These are phyloP conservation scores for Colletotrichum sp. DNA, from an alignment of 2,329 filamentous ascomycete genomes.

Conservation along the genomic window DNA sequence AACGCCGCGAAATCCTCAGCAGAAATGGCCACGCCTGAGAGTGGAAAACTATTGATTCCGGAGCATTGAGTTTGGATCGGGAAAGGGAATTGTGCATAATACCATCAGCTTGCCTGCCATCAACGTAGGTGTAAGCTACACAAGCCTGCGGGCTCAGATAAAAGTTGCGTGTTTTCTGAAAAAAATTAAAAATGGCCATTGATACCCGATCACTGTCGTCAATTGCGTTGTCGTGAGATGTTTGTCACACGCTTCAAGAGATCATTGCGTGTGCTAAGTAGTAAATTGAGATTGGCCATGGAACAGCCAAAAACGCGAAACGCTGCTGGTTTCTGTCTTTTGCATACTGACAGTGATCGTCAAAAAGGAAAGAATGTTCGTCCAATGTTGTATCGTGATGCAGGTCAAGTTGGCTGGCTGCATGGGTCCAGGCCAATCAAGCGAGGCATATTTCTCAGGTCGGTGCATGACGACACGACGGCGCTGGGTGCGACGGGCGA, in stretches of 20 bases:
- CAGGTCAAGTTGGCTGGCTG: not conserved
- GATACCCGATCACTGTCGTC: not conserved
- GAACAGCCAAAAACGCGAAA: not conserved
- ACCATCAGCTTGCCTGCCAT: not conserved
- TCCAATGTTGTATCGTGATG: conserved; percentile 5
- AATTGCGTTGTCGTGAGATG: not conserved
- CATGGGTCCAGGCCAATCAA: conserved; percentile 6
- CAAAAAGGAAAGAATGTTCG: not conserved
- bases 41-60: not conserved
- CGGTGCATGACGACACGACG: conserved; percentile 1
- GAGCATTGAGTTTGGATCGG: not conserved
- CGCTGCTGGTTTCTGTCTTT: not conserved
- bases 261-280: not conserved
- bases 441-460: conserved; percentile 14
- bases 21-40: conserved; percentile 11
- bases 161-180: not conserved
- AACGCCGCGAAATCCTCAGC: conserved; percentile 60
- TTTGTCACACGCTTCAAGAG: not conserved
- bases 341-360: not conserved
- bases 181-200: not conserved
- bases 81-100: not conserved
- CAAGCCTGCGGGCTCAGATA: not conserved
- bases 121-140: not conserved
- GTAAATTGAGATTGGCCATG: not conserved
- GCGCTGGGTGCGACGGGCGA: not conserved